Percentiles rank a stretch among this genome's conserved stretches.
phyloP scores from a whole-genome alignment of 345 rosid genomes.

The Heritiera fomes region DNA sequence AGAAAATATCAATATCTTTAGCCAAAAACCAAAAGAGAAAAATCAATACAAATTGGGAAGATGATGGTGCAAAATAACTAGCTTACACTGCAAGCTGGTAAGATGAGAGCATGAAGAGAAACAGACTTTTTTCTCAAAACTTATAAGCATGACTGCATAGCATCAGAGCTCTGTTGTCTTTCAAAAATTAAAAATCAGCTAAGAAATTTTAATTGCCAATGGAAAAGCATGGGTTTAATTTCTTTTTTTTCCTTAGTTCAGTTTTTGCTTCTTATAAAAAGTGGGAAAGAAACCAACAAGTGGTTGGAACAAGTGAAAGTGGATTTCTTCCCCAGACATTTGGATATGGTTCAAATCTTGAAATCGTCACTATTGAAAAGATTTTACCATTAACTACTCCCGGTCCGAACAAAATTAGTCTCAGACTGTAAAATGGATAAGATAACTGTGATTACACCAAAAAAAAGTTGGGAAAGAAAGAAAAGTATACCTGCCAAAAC shows the following conservation, averaged over 20 bases:
- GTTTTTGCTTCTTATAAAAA: background rate
- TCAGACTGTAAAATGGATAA: too few species aligned
- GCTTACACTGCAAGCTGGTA: background rate
- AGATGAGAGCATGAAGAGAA: background rate
- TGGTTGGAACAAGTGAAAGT: too few species aligned
- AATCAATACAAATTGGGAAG: background rate
- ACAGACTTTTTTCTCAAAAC: background rate
- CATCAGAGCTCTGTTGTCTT: background rate
- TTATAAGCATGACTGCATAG: background rate
- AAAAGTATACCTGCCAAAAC: slow-evolving; percentile 73
- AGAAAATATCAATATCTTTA: slow-evolving; percentile 15
- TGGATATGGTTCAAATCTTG: too few species aligned
- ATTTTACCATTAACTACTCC: too few species aligned
- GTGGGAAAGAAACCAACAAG: too few species aligned
- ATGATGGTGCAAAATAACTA: background rate
- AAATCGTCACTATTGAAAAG: too few species aligned
- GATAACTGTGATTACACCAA: too few species aligned
- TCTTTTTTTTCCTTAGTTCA: background rate
- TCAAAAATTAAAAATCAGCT: background rate
- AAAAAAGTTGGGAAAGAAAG: background rate
- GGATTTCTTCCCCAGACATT: too few species aligned
- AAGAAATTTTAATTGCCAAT: background rate
- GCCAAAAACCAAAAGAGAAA: background rate
- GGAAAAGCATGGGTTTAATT: background rate
- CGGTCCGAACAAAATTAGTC: too few species aligned